Evolutionary conservation across 148 eudicot species (phyloP).

Genomic region (Rhododendron mucronatum): DNA sequence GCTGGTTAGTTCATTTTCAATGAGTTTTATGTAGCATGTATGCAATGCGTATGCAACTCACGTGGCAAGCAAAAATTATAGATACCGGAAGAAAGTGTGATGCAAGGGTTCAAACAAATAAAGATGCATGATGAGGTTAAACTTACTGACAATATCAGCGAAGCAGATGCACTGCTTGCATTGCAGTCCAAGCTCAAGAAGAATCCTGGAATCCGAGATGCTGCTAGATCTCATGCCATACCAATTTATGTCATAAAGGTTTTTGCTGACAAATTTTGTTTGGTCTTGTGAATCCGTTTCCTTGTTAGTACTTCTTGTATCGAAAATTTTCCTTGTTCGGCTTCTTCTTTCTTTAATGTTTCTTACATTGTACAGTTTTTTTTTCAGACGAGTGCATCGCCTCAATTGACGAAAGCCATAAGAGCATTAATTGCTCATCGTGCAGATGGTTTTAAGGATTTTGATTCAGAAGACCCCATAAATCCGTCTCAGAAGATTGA

Average conservation of each 20-base stretch:
- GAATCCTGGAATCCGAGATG: slow-evolving; percentile 78
- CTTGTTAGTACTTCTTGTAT: neutral
- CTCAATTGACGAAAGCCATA: slow-evolving; percentile 72
- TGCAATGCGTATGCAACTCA: slow-evolving; percentile 24
- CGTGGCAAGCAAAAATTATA: slow-evolving; percentile 31
- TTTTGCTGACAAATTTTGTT: neutral
- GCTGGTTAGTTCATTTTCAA: neutral
- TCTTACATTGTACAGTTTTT: neutral
- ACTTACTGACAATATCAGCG: slow-evolving; percentile 80
- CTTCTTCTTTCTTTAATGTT: slow-evolving; percentile 5
- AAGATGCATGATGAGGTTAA: slow-evolving; percentile 52
- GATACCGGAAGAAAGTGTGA: slow-evolving; percentile 72
- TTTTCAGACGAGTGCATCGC: slow-evolving; percentile 65
- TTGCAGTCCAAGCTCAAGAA: slow-evolving; percentile 86
- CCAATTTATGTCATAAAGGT: slow-evolving; percentile 85
- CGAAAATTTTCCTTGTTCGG: neutral
- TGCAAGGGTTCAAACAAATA: slow-evolving; percentile 75
- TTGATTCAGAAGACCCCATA: slow-evolving; percentile 37
- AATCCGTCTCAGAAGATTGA: slow-evolving; percentile 65
- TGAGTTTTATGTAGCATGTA: neutral
- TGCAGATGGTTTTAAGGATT: slow-evolving; percentile 50
- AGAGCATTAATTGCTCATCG: slow-evolving; percentile 51
- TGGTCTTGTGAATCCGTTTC: neutral
- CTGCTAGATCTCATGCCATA: slow-evolving; percentile 66
- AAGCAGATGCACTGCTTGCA: slow-evolving; percentile 83